A percentile compares a stretch with the other conserved stretches of the same genome.
Conservation (phyloP, 257 asterid species). For the Nicotiana knightiana region DNA sequence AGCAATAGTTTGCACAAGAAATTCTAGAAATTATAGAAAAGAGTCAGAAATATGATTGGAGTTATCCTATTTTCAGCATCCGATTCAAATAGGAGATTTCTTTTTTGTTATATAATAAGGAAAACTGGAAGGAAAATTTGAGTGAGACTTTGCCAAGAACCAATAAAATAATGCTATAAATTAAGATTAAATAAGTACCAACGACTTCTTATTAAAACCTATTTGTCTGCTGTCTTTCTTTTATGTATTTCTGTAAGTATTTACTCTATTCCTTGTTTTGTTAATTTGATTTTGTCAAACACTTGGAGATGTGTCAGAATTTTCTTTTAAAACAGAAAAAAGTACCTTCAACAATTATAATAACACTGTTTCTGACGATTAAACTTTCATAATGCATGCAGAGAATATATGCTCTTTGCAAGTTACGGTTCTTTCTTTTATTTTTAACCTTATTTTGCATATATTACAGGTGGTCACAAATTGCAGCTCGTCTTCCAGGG, state of each 20-base stretch:
- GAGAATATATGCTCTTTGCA: background rate
- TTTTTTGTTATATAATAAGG: too few species aligned
- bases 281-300: background rate
- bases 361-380: background rate
- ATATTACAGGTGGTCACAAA: conserved; percentile 78
- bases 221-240: background rate
- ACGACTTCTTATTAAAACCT: background rate
- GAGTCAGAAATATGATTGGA: too few species aligned
- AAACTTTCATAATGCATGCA: background rate
- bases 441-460: background rate
- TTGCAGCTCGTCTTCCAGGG: conserved; percentile 89
- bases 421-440: background rate
- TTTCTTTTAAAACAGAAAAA: background rate
- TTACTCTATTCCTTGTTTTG: background rate
- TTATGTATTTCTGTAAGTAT: background rate
- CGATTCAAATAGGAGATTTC: too few species aligned
- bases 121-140: too few species aligned
- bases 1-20: too few species aligned
- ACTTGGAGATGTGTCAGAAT: background rate
- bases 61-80: too few species aligned
- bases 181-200: too few species aligned
- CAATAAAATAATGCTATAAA: too few species aligned
- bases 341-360: background rate
- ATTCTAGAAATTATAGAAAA: too few species aligned
- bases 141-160: too few species aligned